Evolutionary conservation across 2,329 filamentous ascomycete species (phyloP).

Genomic region (Gremmenia infestans): DNA sequence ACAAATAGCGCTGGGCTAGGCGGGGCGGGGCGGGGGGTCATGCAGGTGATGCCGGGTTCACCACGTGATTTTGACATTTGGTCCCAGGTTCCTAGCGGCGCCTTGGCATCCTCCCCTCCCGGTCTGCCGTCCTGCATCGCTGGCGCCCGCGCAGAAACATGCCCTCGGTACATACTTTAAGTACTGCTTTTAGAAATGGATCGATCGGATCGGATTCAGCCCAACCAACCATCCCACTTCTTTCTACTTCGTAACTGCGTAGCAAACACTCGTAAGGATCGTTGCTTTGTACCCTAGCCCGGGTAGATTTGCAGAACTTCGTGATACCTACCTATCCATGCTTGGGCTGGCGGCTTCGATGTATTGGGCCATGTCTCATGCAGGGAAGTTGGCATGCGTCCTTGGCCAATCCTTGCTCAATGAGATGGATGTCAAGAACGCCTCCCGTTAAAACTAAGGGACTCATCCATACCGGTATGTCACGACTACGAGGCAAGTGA

Average conservation of each 20-base stretch:
- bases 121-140: not conserved
- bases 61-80: not conserved
- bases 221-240: not conserved
- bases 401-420: constrained; percentile 16
- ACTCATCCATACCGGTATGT: not conserved
- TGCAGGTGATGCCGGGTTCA: not conserved
- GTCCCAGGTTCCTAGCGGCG: not conserved
- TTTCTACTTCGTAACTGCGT: not conserved
- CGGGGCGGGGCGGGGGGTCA: not conserved
- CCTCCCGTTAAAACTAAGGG: constrained; percentile 12
- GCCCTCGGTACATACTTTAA: no score
- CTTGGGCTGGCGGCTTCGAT: not conserved
- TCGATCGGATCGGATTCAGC: no score
- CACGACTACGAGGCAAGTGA: not conserved
- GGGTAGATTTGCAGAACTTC: constrained; percentile 7
- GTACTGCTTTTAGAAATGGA: no score
- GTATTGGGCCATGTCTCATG: constrained; percentile 21
- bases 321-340: constrained; percentile 14
- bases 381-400: constrained; percentile 17
- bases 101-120: not conserved
- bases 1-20: not conserved
- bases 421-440: constrained; percentile 14
- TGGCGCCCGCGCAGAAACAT: no score
- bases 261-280: not conserved
- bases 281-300: no score